These are phyloP conservation scores for Sporothrix sp. DNA, from an alignment of 2,329 filamentous ascomycete genomes.

Conservation along the genomic window DNA sequence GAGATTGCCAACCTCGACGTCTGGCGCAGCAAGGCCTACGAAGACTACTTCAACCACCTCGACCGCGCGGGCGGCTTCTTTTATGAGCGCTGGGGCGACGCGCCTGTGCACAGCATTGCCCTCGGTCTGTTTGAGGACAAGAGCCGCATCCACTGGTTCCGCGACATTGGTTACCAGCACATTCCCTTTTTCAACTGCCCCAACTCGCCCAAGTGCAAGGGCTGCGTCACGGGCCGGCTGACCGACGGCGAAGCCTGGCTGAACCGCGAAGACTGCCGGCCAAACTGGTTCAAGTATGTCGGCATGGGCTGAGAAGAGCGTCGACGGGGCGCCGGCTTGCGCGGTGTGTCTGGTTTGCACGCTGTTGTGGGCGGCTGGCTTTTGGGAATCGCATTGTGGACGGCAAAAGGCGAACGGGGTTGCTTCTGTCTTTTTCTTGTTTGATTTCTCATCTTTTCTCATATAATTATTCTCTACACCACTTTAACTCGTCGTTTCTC, in stretches of 20 bases:
- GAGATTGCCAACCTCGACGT: constrained; percentile 91
- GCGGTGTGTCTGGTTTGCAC: neutral
- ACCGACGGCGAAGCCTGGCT: constrained; percentile 83
- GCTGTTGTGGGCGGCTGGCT: constrained; percentile 4
- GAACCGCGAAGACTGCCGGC: constrained; percentile 83
- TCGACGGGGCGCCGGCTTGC: too few relatives aligned
- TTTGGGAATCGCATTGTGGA: neutral
- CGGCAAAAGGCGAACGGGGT: constrained; percentile 11
- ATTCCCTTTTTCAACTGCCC: constrained; percentile 99
- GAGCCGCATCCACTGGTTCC: constrained; percentile 95
- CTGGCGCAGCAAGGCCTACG: constrained; percentile 82
- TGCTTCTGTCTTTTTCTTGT: neutral
- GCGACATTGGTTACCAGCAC: constrained; percentile 96
- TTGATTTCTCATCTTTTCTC: neutral
- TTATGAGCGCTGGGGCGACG: constrained; percentile 54
- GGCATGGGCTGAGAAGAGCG: constrained; percentile 64
- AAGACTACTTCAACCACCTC: constrained; percentile 92
- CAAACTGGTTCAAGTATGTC: constrained; percentile 94
- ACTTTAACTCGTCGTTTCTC: too few relatives aligned
- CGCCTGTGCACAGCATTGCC: constrained; percentile 90
- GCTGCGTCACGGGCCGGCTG: constrained; percentile 72
- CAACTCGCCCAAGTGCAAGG: constrained; percentile 76
- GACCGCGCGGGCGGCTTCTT: constrained; percentile 82
- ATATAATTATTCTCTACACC: neutral
- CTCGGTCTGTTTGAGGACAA: constrained; percentile 86